Conservation (phyloP, 306 rosid species). For the Sechiopsis laciniata region DNA sequence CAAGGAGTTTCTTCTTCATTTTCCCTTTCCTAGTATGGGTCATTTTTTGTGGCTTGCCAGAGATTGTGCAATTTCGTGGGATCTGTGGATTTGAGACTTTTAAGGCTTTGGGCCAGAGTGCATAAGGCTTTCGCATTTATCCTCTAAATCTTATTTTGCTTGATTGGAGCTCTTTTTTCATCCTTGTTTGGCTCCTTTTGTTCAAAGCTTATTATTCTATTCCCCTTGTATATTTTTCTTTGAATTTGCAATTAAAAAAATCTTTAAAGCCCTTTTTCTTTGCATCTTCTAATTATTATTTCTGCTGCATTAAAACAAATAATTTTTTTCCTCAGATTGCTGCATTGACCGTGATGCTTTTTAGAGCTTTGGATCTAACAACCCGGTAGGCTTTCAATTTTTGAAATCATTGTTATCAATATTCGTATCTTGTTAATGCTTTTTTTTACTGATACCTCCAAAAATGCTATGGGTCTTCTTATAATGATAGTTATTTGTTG, state of each 20-base stretch:
- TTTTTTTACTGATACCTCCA: slow-evolving; percentile 19
- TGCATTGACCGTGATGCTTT: slow-evolving; percentile 78
- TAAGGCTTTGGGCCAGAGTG: no score
- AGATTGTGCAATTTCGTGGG: no score
- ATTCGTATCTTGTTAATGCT: slow-evolving; percentile 14
- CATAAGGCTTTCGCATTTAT: no score
- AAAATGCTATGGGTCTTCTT: neutral
- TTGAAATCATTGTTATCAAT: slow-evolving; percentile 17
- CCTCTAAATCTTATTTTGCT: no score
- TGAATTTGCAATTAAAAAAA: neutral
- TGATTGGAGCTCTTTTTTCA: no score
- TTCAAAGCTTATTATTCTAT: no score
- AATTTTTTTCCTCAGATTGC: slow-evolving; percentile 54
- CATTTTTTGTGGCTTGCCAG: no score
- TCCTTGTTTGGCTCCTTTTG: no score
- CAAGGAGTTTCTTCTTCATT: no score
- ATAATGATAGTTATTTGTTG: neutral
- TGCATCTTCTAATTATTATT: slow-evolving; percentile 8
- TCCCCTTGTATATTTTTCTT: no score
- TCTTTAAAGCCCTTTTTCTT: neutral
- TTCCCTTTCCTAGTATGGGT: no score
- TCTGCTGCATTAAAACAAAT: neutral
- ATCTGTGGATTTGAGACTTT: no score
- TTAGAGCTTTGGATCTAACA: slow-evolving; percentile 74
- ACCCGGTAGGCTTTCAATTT: slow-evolving; percentile 49